Percentiles rank a stretch among this genome's conserved stretches.
These are phyloP conservation scores for Steccherinum ochraceum DNA, from an alignment of 768 basidiomycete genomes.

Conservation along the genomic window DNA sequence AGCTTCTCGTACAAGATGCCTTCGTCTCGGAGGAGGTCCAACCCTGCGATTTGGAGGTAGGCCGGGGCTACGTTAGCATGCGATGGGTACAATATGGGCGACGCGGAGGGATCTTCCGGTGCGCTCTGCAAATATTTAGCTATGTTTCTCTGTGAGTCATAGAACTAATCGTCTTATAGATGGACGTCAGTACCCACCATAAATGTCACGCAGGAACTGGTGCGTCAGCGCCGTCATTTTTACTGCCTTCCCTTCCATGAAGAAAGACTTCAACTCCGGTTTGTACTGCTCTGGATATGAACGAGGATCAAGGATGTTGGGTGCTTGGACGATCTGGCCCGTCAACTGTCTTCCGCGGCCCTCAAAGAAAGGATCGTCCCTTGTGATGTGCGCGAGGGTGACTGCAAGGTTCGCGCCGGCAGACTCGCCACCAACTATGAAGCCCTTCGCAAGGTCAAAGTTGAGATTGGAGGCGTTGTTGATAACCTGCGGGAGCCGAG, in stretches of 20 bases:
- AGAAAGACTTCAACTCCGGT: background rate
- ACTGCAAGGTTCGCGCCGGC: background rate
- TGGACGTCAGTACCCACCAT: constrained; percentile 1
- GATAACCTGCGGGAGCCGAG: background rate
- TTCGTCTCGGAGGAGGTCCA: constrained; percentile 16
- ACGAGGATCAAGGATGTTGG: background rate
- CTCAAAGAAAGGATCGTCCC: background rate
- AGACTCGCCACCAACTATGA: background rate
- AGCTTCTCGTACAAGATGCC: constrained; percentile 11
- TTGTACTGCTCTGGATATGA: no score
- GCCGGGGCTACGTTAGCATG: constrained; percentile 10
- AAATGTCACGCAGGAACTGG: background rate
- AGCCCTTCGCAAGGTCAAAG: background rate
- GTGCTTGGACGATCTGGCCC: background rate
- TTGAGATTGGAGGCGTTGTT: background rate
- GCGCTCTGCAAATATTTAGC: background rate
- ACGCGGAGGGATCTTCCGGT: constrained; percentile 1
- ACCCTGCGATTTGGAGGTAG: constrained; percentile 12
- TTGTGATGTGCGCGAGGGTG: background rate
- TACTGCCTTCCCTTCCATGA: background rate
- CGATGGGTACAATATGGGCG: constrained; percentile 5
- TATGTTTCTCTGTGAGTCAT: no score
- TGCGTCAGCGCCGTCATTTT: background rate
- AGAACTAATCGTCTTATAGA: no score
- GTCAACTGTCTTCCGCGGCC: background rate